Evolutionary conservation across 2,329 filamentous ascomycete species (phyloP).

Genomic region (Xylariaceae sp.): DNA sequence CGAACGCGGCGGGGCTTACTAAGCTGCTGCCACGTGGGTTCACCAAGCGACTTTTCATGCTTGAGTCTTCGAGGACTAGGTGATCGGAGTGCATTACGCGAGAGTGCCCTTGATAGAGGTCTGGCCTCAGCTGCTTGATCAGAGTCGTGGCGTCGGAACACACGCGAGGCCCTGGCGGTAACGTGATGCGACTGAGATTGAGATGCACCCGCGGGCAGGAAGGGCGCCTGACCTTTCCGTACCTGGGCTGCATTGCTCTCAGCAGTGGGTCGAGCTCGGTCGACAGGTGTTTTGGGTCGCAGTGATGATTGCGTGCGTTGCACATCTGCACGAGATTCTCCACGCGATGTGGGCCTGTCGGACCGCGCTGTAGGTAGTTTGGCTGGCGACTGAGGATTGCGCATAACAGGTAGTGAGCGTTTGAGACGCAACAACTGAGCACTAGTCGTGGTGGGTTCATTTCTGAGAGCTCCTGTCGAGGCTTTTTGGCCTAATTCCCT

Average conservation of each 20-base stretch:
- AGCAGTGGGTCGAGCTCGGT: constrained; percentile 51
- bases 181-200: constrained; percentile 76
- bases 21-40: constrained; percentile 62
- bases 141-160: constrained; percentile 79
- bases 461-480: constrained; percentile 53
- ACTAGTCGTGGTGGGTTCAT: constrained; percentile 63
- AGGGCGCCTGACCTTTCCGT: constrained; percentile 66
- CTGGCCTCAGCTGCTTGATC: constrained; percentile 63
- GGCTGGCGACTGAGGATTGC: constrained; percentile 48
- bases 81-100: constrained; percentile 57
- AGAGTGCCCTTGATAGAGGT: constrained; percentile 56
- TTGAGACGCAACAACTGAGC: constrained; percentile 65
- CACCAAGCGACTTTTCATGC: constrained; percentile 40
- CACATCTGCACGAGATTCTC: constrained; percentile 52
- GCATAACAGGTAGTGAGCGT: constrained; percentile 61
- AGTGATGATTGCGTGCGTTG: constrained; percentile 49
- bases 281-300: constrained; percentile 70
- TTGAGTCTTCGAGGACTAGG: constrained; percentile 56
- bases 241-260: constrained; percentile 52
- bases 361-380: constrained; percentile 48
- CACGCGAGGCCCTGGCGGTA: constrained; percentile 65
- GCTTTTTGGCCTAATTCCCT: constrained; percentile 56
- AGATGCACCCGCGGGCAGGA: constrained; percentile 74
- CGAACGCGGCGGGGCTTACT: constrained; percentile 68
- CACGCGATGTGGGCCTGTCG: constrained; percentile 60